phyloP scores from a whole-genome alignment of 192 early-diverging fungal species.

The Dimargaris xerosporica region DNA sequence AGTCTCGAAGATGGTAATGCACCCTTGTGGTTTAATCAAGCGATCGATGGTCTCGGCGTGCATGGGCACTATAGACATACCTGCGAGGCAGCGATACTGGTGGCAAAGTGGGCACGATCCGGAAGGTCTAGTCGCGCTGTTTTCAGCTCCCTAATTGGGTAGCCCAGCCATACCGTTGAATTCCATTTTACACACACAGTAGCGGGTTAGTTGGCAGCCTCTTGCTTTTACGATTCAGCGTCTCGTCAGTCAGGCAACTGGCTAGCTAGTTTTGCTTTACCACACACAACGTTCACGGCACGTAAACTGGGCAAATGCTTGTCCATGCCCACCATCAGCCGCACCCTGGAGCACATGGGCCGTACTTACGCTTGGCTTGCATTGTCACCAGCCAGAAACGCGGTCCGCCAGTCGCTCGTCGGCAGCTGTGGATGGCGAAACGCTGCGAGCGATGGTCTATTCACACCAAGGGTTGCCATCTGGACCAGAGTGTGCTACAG shows the following conservation, averaged over 20 bases:
- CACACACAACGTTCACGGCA: too few relatives aligned
- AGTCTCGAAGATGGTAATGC: neutral
- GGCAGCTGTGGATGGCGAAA: too few relatives aligned
- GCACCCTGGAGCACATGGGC: neutral
- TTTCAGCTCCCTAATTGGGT: conserved; percentile 4
- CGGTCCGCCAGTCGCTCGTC: conserved; percentile 6
- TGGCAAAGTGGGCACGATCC: conserved; percentile 27
- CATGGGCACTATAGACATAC: conserved; percentile 15
- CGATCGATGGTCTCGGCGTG: neutral
- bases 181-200: neutral
- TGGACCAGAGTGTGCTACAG: too few relatives aligned
- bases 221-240: neutral
- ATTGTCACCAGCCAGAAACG: conserved; percentile 5
- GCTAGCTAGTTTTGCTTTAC: neutral
- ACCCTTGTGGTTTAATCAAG: neutral
- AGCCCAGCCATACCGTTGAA: neutral
- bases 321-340: neutral
- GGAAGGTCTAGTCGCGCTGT: conserved; percentile 20
- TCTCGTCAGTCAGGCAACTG: neutral
- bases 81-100: conserved; percentile 21
- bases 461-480: too few relatives aligned
- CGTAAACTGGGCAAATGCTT: neutral
- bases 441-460: too few relatives aligned
- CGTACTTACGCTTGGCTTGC: conserved; percentile 5
- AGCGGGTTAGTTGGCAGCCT: neutral